Conservation (phyloP, 768 basidiomycete genomes). For the Rhodocollybia butyracea region DNA sequence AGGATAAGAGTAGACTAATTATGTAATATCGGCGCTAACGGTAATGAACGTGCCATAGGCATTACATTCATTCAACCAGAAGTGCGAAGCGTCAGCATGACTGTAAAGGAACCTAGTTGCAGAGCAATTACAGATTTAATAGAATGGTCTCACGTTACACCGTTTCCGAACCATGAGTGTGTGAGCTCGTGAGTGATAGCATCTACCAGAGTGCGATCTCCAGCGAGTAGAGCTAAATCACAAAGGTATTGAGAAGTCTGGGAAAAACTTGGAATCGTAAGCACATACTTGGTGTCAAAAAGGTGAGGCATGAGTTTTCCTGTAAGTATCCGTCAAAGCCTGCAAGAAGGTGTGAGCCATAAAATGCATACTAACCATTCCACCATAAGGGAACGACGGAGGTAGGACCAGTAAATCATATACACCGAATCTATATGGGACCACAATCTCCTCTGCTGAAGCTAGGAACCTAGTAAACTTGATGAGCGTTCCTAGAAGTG, state of each 20-base stretch:
- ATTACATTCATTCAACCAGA: constrained; percentile 91
- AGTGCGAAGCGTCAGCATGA: constrained; percentile 72
- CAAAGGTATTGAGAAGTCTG: neutral
- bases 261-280: neutral
- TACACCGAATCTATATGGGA: constrained; percentile 78
- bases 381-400: constrained; percentile 90
- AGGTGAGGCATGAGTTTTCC: constrained; percentile 90
- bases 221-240: constrained; percentile 78
- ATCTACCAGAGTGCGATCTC: constrained; percentile 83
- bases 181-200: constrained; percentile 86
- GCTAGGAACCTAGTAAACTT: constrained; percentile 75
- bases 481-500: neutral
- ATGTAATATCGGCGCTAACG: no score
- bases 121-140: neutral
- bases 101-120: constrained; percentile 27
- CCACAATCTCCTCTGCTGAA: constrained; percentile 71
- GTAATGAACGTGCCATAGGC: no score
- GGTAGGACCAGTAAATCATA: constrained; percentile 90
- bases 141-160: constrained; percentile 55
- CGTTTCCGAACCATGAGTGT: constrained; percentile 93
- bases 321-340: constrained; percentile 23
- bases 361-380: constrained; percentile 54
- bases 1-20: no score
- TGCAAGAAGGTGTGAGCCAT: neutral
- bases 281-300: constrained; percentile 77